phyloP scores from a whole-genome alignment of 176 grass and related monocot species.

The Triticum dicoccoides region DNA sequence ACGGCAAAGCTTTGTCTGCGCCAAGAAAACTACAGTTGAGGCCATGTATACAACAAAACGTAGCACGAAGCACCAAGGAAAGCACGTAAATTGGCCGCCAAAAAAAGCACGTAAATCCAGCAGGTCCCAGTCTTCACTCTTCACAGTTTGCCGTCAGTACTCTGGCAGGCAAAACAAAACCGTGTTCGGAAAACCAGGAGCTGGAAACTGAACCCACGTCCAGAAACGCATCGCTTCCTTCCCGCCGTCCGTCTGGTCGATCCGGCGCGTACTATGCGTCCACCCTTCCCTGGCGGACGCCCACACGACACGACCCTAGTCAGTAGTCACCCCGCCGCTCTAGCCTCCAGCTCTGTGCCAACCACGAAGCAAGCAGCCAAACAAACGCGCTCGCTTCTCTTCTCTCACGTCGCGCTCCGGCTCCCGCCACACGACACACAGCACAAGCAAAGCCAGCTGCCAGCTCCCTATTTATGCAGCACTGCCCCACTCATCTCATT shows the following conservation, averaged over 20 bases:
- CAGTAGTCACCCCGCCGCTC: not conserved
- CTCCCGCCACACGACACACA: not conserved
- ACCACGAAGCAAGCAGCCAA: not conserved
- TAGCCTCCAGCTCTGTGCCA: not conserved
- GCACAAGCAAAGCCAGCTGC: not conserved
- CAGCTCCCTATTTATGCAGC: not conserved
- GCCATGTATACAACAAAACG: no score
- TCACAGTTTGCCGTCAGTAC: not conserved
- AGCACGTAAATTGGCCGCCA: no score
- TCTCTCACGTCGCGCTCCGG: not conserved
- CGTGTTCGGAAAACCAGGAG: not conserved
- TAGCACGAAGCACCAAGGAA: no score
- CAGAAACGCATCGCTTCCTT: not conserved
- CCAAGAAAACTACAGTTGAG: not conserved
- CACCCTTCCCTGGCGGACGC: no score
- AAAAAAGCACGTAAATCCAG: not conserved
- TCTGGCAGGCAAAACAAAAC: not conserved
- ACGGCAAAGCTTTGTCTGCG: not conserved
- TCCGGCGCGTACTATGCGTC: not conserved
- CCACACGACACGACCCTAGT: not conserved
- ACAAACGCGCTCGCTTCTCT: not conserved
- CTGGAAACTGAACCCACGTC: not conserved
- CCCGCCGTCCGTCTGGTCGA: not conserved
- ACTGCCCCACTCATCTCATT: constrained; percentile 27
- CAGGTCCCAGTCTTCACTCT: not conserved